Conservation (phyloP, 805 yeast genomes). For the Lachancea thermotolerans region DNA sequence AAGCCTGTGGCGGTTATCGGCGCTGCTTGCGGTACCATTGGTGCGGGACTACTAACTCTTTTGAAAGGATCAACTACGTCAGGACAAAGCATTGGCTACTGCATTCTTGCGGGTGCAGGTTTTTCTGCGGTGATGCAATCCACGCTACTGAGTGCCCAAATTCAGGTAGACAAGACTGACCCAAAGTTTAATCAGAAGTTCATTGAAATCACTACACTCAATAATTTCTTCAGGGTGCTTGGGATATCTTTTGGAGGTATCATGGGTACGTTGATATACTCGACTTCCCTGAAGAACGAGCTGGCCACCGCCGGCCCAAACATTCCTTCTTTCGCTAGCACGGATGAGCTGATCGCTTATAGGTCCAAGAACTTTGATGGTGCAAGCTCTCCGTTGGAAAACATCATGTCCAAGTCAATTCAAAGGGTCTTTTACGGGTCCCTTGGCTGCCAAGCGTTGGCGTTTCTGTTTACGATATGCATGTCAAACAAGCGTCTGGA, state of each 20-base stretch:
- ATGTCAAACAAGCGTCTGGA: conserved; percentile 6
- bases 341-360: conserved; percentile 17
- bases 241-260: conserved; percentile 26
- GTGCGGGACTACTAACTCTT: conserved; percentile 32
- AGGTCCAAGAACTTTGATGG: conserved; percentile 19
- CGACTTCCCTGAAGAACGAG: conserved; percentile 15
- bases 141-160: conserved; percentile 28
- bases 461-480: conserved; percentile 3
- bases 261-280: conserved; percentile 19
- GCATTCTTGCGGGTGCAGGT: conserved; percentile 35
- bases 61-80: conserved; percentile 27
- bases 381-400: conserved; percentile 9
- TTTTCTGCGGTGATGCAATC: conserved; percentile 34
- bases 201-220: conserved; percentile 22
- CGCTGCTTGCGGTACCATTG: conserved; percentile 27
- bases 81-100: conserved; percentile 31
- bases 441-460: conserved; percentile 2
- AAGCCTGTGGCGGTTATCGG: conserved; percentile 33
- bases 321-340: conserved; percentile 8
- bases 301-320: neutral
- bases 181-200: conserved; percentile 16
- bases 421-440: conserved; percentile 16
- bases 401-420: conserved; percentile 4
- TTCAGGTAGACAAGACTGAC: conserved; percentile 19
- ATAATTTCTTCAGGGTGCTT: conserved; percentile 18